These are phyloP conservation scores for Cladosporium halotolerans DNA, from an alignment of 2,329 filamentous ascomycete species.

Conservation along the genomic window DNA sequence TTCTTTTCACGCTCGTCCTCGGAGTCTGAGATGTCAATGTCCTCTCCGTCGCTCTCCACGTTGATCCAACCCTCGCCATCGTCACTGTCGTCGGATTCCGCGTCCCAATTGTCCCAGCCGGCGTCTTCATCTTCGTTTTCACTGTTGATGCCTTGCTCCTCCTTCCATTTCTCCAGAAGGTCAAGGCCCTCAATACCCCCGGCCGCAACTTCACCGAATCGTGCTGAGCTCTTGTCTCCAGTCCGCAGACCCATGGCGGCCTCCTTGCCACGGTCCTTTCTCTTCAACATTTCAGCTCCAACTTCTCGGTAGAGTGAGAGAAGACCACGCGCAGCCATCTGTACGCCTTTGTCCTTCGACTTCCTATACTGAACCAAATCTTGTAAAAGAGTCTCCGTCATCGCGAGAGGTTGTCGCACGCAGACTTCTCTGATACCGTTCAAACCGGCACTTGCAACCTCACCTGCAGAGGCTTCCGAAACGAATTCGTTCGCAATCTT, in stretches of 20 bases:
- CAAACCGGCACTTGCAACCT: slow-evolving; percentile 85
- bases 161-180: slow-evolving; percentile 86
- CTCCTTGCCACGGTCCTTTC: slow-evolving; percentile 84
- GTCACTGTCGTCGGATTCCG: slow-evolving; percentile 55
- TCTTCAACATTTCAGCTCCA: slow-evolving; percentile 79
- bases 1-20: slow-evolving; percentile 62
- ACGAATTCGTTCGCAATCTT: slow-evolving; percentile 99
- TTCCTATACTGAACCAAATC: slow-evolving; percentile 94
- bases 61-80: slow-evolving; percentile 91
- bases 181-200: slow-evolving; percentile 90
- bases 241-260: slow-evolving; percentile 74
- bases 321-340: slow-evolving; percentile 94
- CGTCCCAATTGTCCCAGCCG: slow-evolving; percentile 53
- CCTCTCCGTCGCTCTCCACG: slow-evolving; percentile 72
- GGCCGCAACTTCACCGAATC: slow-evolving; percentile 73
- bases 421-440: slow-evolving; percentile 95
- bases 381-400: slow-evolving; percentile 91
- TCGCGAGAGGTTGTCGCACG: slow-evolving; percentile 85
- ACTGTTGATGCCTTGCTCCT: slow-evolving; percentile 67
- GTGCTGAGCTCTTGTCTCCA: slow-evolving; percentile 67
- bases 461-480: slow-evolving; percentile 82
- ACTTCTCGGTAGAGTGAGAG: slow-evolving; percentile 88
- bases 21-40: slow-evolving; percentile 64
- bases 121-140: slow-evolving; percentile 50
- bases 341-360: slow-evolving; percentile 97